A percentile compares a stretch with the other conserved stretches of the same genome.
phyloP scores from a whole-genome alignment of 2,329 filamentous ascomycete genomes.

The Claviceps sp. region DNA sequence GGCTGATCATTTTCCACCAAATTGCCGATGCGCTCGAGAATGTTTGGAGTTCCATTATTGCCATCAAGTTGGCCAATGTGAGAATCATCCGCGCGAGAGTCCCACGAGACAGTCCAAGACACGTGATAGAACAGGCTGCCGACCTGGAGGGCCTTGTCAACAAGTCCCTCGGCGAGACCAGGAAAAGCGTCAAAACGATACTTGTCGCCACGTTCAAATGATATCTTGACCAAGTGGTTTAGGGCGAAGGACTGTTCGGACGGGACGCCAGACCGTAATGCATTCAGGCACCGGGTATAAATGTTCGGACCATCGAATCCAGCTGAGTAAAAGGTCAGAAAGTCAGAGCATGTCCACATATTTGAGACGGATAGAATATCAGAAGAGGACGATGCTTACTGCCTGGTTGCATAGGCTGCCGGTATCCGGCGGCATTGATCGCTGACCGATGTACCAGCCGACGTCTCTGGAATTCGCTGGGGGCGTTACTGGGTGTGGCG shows the following conservation, averaged over 20 bases:
- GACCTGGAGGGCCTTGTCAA: conserved; percentile 71
- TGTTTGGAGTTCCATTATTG: conserved; percentile 35
- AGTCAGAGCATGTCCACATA: neutral
- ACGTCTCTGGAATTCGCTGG: conserved; percentile 42
- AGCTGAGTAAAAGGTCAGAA: conserved; percentile 17
- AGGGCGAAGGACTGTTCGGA: conserved; percentile 86
- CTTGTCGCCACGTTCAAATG: conserved; percentile 85
- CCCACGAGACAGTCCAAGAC: conserved; percentile 67
- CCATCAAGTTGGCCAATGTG: conserved; percentile 32
- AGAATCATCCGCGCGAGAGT: conserved; percentile 36
- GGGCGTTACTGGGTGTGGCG: conserved; percentile 61
- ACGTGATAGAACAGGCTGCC: conserved; percentile 70
- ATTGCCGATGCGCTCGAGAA: conserved; percentile 53
- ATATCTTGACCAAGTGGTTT: conserved; percentile 90
- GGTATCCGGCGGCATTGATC: conserved; percentile 16
- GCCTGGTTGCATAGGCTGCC: conserved; percentile 43
- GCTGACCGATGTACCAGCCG: conserved; percentile 29
- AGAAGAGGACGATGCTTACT: conserved; percentile 31
- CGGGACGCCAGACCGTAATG: conserved; percentile 64
- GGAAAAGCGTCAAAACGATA: conserved; percentile 90
- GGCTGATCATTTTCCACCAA: conserved; percentile 46
- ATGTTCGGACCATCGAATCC: conserved; percentile 74
- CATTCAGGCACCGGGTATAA: conserved; percentile 75
- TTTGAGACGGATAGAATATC: neutral
- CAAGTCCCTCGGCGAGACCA: conserved; percentile 72